Conservation (phyloP, 345 rosid genomes). For the Brassica cretica region DNA sequence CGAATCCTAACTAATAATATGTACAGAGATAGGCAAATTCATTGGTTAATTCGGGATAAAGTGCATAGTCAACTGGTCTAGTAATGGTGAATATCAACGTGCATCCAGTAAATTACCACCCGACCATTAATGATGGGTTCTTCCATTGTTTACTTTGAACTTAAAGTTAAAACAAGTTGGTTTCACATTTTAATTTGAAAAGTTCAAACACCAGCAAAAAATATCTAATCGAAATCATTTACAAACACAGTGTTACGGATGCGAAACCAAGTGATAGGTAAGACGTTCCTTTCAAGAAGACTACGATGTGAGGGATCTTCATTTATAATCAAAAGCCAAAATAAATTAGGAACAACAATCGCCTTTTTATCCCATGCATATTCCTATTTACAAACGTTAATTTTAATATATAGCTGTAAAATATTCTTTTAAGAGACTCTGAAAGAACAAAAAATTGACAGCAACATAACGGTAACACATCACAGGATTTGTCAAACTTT, state of each 20-base stretch:
- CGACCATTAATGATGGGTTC: background rate
- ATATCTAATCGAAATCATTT: background rate
- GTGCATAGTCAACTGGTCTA: background rate
- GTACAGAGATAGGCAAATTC: background rate
- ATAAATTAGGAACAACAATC: background rate
- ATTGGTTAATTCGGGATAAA: background rate
- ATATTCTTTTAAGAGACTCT: background rate
- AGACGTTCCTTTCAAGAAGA: slow-evolving; percentile 23
- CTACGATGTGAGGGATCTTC: slow-evolving; percentile 17
- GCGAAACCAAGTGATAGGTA: slow-evolving; percentile 14
- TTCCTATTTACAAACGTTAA: background rate
- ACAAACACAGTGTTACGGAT: slow-evolving; percentile 16
- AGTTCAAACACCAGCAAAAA: background rate
- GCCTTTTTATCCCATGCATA: background rate
- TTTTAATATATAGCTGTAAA: background rate
- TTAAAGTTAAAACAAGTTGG: background rate
- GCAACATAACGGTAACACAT: slow-evolving; percentile 9
- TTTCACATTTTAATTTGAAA: background rate
- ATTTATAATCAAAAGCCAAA: slow-evolving; percentile 8
- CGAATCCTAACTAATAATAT: background rate
- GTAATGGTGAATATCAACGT: background rate
- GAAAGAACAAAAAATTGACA: background rate
- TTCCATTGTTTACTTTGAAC: background rate
- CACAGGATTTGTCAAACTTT: slow-evolving; percentile 21
- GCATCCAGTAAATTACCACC: background rate